Conservation (phyloP, 371 early-diverging fungal genomes). For the Rhizomucor pusillus region DNA sequence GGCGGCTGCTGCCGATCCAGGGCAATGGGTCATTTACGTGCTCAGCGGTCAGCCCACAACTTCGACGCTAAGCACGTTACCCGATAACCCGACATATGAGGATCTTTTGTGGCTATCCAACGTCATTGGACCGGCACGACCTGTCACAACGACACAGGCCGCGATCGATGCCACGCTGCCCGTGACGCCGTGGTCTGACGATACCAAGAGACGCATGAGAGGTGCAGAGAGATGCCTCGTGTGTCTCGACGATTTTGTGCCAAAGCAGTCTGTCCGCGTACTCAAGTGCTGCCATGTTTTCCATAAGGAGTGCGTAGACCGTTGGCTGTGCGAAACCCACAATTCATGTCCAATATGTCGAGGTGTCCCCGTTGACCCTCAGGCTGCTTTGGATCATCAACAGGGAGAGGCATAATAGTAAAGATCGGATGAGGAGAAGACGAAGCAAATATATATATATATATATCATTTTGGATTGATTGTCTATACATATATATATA, state of each 20-base stretch:
- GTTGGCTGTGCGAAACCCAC: slow-evolving; percentile 63
- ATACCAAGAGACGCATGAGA: slow-evolving; percentile 19
- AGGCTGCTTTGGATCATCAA: too few relatives aligned
- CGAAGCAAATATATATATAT: too few relatives aligned
- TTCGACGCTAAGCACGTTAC: slow-evolving; percentile 12
- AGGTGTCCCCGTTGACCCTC: slow-evolving; percentile 32
- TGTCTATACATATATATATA: too few relatives aligned
- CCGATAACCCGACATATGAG: slow-evolving; percentile 52
- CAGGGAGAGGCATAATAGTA: too few relatives aligned
- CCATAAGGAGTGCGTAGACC: slow-evolving; percentile 84
- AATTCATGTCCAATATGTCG: slow-evolving; percentile 50
- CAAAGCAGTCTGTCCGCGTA: slow-evolving; percentile 63
- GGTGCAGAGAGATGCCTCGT: slow-evolving; percentile 42
- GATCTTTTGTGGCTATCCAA: slow-evolving; percentile 55
- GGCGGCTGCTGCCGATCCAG: slow-evolving; percentile 2
- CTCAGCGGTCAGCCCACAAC: slow-evolving; percentile 17
- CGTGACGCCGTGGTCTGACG: slow-evolving; percentile 33
- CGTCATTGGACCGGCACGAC: slow-evolving; percentile 60
- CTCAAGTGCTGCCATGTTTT: slow-evolving; percentile 81
- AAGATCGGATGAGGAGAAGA: too few relatives aligned
- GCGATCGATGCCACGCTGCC: slow-evolving; percentile 42
- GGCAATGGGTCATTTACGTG: slow-evolving; percentile 43
- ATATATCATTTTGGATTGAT: too few relatives aligned
- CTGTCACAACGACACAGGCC: slow-evolving; percentile 51
- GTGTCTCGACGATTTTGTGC: slow-evolving; percentile 70